A percentile compares a stretch with the other conserved stretches of the same genome.
Evolutionary conservation across 345 rosid genomes (phyloP).

Genomic region (Gossypium anomalum): DNA sequence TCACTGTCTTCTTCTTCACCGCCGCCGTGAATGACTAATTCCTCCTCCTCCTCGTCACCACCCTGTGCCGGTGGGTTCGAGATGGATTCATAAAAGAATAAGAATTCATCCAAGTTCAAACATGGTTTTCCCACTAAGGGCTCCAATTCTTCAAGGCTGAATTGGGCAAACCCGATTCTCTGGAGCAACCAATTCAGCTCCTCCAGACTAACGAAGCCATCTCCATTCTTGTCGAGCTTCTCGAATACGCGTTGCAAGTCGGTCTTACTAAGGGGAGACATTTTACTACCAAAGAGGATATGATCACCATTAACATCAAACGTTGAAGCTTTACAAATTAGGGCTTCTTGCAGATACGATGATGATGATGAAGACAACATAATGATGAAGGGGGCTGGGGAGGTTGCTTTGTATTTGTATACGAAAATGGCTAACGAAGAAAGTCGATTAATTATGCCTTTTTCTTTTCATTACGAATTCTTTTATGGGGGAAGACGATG

Average conservation of each 20-base stretch:
- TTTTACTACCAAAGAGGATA: not conserved
- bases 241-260: slow-evolving; percentile 63
- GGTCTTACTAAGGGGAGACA: slow-evolving; percentile 35
- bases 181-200: slow-evolving; percentile 76
- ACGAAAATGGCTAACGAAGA: not conserved
- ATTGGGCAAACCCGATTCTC: slow-evolving; percentile 31
- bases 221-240: slow-evolving; percentile 64
- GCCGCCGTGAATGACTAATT: not conserved
- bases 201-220: slow-evolving; percentile 52
- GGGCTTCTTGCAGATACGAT: not conserved
- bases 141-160: slow-evolving; percentile 48
- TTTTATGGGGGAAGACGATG: not conserved
- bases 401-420: not conserved
- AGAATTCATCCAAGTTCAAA: slow-evolving; percentile 55
- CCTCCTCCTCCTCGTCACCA: slow-evolving; percentile 9
- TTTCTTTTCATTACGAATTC: not conserved
- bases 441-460: not conserved
- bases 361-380: slow-evolving; percentile 2
- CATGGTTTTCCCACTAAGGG: slow-evolving; percentile 52
- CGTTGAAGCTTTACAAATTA: not conserved
- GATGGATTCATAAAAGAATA: slow-evolving; percentile 47
- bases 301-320: not conserved
- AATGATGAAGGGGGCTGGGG: not conserved
- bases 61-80: slow-evolving; percentile 12
- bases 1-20: slow-evolving; percentile 15